A percentile compares a stretch with the other conserved stretches of the same genome.
Evolutionary conservation across 2,329 filamentous ascomycete genomes (phyloP).

Genomic region (Alternaria triticina): DNA sequence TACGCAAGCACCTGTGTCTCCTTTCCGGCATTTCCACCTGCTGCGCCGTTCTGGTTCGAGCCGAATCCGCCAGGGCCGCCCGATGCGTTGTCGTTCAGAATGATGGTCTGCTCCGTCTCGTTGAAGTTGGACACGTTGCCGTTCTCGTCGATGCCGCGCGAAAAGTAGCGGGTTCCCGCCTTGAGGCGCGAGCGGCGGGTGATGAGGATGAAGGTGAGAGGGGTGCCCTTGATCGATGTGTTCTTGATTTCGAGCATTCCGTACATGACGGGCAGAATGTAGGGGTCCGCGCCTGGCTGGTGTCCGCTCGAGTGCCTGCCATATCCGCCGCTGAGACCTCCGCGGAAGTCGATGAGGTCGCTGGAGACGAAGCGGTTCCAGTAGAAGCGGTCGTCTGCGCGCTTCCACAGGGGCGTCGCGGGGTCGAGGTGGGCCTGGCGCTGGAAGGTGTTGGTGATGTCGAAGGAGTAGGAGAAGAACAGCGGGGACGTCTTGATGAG

Average conservation of each 20-base stretch:
- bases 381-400: conserved; percentile 96
- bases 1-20: conserved; percentile 93
- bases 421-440: conserved; percentile 80
- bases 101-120: conserved; percentile 91
- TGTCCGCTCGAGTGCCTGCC: conserved; percentile 68
- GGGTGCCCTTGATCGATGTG: conserved; percentile 82
- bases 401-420: conserved; percentile 81
- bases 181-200: conserved; percentile 87
- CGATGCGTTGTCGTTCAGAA: conserved; percentile 80
- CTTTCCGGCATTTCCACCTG: conserved; percentile 62
- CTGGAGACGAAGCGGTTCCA: conserved; percentile 95
- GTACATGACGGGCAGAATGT: conserved; percentile 93
- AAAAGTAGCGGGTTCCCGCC: conserved; percentile 92
- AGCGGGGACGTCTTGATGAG: conserved; percentile 85
- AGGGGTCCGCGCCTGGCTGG: conserved; percentile 83
- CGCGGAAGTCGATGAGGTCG: conserved; percentile 88
- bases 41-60: conserved; percentile 73
- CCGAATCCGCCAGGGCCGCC: conserved; percentile 80
- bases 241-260: conserved; percentile 92
- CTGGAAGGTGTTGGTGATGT: conserved; percentile 97
- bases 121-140: conserved; percentile 99
- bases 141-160: conserved; percentile 88
- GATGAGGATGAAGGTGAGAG: conserved; percentile 85
- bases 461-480: conserved; percentile 98
- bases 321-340: conserved; percentile 57